Conservation (phyloP, 73 alveolate species). For the Breviolum minutum region DNA sequence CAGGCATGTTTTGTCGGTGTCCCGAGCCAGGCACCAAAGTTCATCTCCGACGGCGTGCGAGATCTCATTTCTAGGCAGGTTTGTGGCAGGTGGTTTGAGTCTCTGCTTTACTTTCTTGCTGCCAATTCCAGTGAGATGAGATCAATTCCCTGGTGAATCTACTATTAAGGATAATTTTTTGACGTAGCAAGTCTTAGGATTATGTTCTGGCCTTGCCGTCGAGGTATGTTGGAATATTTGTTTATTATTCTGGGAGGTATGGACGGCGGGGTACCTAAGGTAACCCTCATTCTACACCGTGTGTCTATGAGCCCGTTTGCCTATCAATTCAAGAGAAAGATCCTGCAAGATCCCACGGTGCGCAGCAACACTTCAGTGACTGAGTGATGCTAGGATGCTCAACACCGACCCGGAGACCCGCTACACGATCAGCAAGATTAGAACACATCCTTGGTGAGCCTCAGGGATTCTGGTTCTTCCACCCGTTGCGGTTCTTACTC, state of each 20-base stretch:
- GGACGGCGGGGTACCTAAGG: too few species aligned
- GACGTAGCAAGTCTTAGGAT: background rate
- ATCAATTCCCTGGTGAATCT: too few species aligned
- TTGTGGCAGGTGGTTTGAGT: background rate
- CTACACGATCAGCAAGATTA: slow-evolving; percentile 96
- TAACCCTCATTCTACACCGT: too few species aligned
- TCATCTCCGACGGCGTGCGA: slow-evolving; percentile 62
- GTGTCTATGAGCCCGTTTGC: too few species aligned
- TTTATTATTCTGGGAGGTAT: too few species aligned
- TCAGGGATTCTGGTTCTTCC: background rate
- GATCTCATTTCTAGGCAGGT: slow-evolving; percentile 50
- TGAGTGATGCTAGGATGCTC: slow-evolving; percentile 87
- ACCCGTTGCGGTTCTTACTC: too few species aligned
- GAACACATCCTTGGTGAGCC: slow-evolving; percentile 89
- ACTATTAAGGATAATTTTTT: background rate
- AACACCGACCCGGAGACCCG: slow-evolving; percentile 97
- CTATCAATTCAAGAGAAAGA: too few species aligned
- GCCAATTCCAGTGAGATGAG: too few species aligned
- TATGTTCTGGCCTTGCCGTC: background rate
- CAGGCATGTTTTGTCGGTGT: too few species aligned
- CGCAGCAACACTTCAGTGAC: too few species aligned
- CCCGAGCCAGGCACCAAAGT: slow-evolving; percentile 33
- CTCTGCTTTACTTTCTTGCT: background rate
- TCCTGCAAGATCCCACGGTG: too few species aligned
- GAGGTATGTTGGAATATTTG: too few species aligned